Conservation (phyloP, 352 stramenopile species). For the Bremia lactucae region DNA sequence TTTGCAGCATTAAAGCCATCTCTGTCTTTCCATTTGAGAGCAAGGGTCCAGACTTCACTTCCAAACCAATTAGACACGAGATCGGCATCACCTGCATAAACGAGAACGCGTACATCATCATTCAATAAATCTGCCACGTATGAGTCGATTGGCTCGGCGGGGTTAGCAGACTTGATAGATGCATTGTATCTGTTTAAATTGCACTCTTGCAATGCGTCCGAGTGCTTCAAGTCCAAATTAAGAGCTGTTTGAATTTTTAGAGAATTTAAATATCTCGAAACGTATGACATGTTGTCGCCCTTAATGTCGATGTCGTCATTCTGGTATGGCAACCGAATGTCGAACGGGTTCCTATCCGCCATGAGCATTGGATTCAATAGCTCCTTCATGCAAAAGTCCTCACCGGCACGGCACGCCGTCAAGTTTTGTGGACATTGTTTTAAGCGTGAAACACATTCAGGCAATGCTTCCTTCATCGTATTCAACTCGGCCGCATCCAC, state of each 20-base stretch:
- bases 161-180: no score
- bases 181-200: no score
- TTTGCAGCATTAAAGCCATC: constrained; percentile 64
- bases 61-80: constrained; percentile 97
- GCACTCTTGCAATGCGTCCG: no score
- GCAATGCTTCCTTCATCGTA: neutral
- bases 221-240: no score
- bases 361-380: neutral
- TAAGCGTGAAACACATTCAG: neutral
- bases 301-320: constrained; percentile 2
- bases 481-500: neutral
- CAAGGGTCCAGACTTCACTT: constrained; percentile 90
- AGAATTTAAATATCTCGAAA: no score
- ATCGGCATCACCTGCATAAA: constrained; percentile 95
- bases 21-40: constrained; percentile 88
- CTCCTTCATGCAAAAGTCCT: neutral
- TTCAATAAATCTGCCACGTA: no score
- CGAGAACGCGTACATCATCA: constrained; percentile 66
- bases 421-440: neutral
- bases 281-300: no score
- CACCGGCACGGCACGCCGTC: neutral
- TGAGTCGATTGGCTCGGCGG: no score
- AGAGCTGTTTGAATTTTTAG: no score
- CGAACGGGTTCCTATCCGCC: neutral
- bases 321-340: constrained; percentile 1